Conservation (phyloP, 306 rosid genomes). For the Vigna radiata region DNA sequence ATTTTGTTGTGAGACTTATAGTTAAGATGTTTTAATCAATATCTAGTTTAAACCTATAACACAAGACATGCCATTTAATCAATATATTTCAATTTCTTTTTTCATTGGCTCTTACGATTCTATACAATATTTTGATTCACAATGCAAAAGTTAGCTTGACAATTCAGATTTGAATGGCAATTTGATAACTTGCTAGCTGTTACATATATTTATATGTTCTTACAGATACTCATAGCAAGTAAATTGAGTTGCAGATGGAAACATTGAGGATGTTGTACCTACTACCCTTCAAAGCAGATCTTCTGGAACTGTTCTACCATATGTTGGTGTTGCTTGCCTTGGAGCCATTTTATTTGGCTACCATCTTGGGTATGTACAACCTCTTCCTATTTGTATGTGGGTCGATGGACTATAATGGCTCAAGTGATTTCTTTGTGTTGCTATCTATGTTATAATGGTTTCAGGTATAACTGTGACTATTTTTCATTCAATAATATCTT, state of each 20-base stretch:
- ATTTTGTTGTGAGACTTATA: not conserved
- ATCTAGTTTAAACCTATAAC: not conserved
- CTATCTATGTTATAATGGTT: not conserved
- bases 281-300: constrained; percentile 67
- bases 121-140: not conserved
- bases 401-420: not conserved
- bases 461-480: constrained; percentile 24
- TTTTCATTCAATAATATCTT: constrained; percentile 17
- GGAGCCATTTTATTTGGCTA: constrained; percentile 99
- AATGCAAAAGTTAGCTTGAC: not conserved
- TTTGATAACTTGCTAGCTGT: constrained; percentile 13
- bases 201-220: constrained; percentile 36
- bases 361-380: constrained; percentile 83
- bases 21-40: not conserved
- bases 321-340: constrained; percentile 94
- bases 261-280: constrained; percentile 62
- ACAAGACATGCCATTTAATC: not conserved
- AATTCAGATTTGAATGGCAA: not conserved
- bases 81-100: not conserved
- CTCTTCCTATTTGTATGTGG: constrained; percentile 24
- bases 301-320: constrained; percentile 94
- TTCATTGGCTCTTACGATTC: not conserved
- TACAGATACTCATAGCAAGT: constrained; percentile 31
- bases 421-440: constrained; percentile 21
- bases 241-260: constrained; percentile 68